Evolutionary conservation across 2,329 filamentous ascomycete genomes (phyloP).

Genomic region (Hymenoscyphus infarciens): DNA sequence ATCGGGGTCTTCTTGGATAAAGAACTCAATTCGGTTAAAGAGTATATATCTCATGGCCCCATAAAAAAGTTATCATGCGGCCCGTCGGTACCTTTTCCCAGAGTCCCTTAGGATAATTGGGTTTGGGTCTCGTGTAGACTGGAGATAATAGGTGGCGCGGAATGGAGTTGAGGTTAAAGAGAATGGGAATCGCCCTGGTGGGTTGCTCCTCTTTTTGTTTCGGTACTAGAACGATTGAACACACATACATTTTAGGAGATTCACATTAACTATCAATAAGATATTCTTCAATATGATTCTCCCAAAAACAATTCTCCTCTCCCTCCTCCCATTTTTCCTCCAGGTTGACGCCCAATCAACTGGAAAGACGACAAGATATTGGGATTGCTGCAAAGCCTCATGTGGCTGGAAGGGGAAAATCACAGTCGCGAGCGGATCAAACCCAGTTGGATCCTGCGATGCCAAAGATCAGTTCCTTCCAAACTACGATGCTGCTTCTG

Average conservation of each 20-base stretch:
- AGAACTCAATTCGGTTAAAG: background rate
- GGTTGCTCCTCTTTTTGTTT: background rate
- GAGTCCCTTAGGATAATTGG: background rate
- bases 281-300: constrained; percentile 22
- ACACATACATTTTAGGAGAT: background rate
- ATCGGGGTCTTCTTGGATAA: background rate
- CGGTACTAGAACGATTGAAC: background rate
- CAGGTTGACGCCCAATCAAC: constrained; percentile 21
- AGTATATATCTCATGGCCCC: background rate
- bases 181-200: background rate
- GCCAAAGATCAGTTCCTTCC: constrained; percentile 51
- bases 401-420: constrained; percentile 60
- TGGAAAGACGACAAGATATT: constrained; percentile 43
- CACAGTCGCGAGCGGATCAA: constrained; percentile 38
- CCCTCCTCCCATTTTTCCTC: constrained; percentile 28
- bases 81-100: constrained; percentile 3
- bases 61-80: background rate
- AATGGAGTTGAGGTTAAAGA: background rate
- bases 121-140: background rate
- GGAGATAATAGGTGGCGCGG: background rate
- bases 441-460: constrained; percentile 30
- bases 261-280: background rate
- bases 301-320: constrained; percentile 23
- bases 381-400: constrained; percentile 70
- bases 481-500: constrained; percentile 46